Evolutionary conservation across 306 rosid genomes (phyloP), one percentile per base, ranked within the genome.

Genomic region (Carpinus fangiana): DNA sequence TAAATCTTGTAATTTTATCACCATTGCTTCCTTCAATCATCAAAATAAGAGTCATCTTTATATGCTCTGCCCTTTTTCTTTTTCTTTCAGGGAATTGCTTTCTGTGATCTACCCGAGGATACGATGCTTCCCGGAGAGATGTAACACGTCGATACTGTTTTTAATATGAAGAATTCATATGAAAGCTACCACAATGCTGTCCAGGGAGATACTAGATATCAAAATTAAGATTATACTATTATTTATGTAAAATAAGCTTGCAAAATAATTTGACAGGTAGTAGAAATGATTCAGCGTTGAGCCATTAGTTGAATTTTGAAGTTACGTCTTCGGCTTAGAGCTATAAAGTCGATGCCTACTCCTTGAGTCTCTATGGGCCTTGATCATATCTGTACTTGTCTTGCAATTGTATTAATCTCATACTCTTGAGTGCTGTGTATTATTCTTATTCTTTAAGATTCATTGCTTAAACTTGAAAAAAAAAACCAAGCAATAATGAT

Each of bases 111-210:
- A 73, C 98, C 97, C 11, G 98, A 88, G 79, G 98, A 95, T 85
- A 95, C 99, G 28, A 93, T 93, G 99, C 98, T 93, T 76, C 99
- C 99, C 0, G 97, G 98, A 82, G 99, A 95, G 87, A 89, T 95
- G 98, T 95, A 85, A 86, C 8, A 47, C 8, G 31, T 28, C 20
- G 54, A 57, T 38, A 17, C 60, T 64, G 16, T 50, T 61, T 13
- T 76, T 72, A 4, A 6, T 47, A 20, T 28, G 7, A 9, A 50
- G 34, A 48, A 48, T 51, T 73, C 41, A 36, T 5, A 28, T 1
- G 0, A 64, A n/a, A 26, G n/a, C 45, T 4, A 41, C 38, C 6
- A 68, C 13, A 60, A 48, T 38, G 59, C 78, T 66, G 65, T 75
- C 14, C 78, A 21, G 45, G 34, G 78, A 75, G 74, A 5, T 12